These are phyloP conservation scores for Aristolochia fimbriata DNA, from an alignment of 164 flowering plant genomes.

Conservation along the genomic window DNA sequence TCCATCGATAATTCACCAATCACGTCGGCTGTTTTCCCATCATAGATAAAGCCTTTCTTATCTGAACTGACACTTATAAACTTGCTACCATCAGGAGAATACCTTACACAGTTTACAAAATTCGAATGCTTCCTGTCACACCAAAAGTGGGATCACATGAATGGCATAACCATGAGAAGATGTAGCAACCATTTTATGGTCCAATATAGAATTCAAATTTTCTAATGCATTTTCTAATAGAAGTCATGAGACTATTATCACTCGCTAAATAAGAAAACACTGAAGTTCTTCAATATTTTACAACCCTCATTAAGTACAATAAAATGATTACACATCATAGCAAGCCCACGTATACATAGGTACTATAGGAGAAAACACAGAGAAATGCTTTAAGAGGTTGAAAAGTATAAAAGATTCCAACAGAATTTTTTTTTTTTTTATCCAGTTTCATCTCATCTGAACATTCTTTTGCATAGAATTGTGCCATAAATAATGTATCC, in stretches of 20 bases:
- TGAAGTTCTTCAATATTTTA: not conserved
- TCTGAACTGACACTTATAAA: slow-evolving; percentile 94
- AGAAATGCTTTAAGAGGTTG: no score
- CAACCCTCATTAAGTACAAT: not conserved
- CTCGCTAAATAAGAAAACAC: not conserved
- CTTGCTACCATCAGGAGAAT: slow-evolving; percentile 92
- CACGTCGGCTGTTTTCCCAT: slow-evolving; percentile 79
- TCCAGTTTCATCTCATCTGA: no score
- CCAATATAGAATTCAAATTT: no score
- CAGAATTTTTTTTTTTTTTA: no score
- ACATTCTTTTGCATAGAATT: no score
- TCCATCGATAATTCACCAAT: slow-evolving; percentile 76
- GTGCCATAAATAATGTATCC: no score
- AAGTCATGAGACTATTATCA: not conserved
- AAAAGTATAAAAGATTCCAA: no score
- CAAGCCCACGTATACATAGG: not conserved
- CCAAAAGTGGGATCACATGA: slow-evolving; percentile 3
- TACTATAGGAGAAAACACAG: not conserved
- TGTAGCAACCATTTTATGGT: no score
- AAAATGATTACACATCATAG: not conserved
- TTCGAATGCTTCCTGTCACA: slow-evolving; percentile 82
- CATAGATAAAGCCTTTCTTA: slow-evolving; percentile 76
- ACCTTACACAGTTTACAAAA: slow-evolving; percentile 89
- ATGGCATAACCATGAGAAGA: not conserved
- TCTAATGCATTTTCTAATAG: not conserved